Evolutionary conservation across 306 rosid genomes (phyloP), one percentile per base, ranked within the genome.

Genomic region (Castanea mollissima): DNA sequence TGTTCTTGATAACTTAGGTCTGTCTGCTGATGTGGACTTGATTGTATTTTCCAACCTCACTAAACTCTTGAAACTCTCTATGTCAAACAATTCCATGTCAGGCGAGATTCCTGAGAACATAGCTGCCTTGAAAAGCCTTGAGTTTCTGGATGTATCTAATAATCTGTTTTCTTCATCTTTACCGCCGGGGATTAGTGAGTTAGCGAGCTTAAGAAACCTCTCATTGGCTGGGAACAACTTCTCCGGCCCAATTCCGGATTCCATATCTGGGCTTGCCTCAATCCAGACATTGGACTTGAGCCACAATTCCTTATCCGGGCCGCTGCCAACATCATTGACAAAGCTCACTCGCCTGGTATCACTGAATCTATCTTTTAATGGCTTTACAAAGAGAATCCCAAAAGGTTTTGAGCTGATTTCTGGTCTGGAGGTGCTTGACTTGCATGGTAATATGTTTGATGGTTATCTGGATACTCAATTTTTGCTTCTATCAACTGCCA

Each of bases 141-240:
- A 90, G 64, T 93, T 90, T 79, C 86, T 96, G 55, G 99, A 96
- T 82, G 65, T 96, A 65, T 93, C 99, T 46, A 74, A 93, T 70
- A 96, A 96, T 71, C 86, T 93, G 32, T 93, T 96, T 81, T 87
- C 89, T n/a, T 90, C 88, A 25, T 69, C 94, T 8, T 56, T 96
- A 68, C 97, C 92, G 3, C 49, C 19, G 49, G 93, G 89, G 74
- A 80, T 93, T 76, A 92, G 97, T 67, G 74, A 73, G 69, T 80
- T 91, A 60, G 83, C 79, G n/a, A 88, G 90, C 88, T 74, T 96
- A 77, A 84, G 80, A 76, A 93, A 91, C 83, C 81, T 96, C 78
- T 89, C 99, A 62, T 79, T 96, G 62, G 91, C 90, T 52, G 96
- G 96, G 20, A 96, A 96, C 79, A 93, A 91, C 83, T 96, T 96